Evolutionary conservation across 2,329 filamentous ascomycete genomes (phyloP).

Genomic region (Arthrobotrys iridis): DNA sequence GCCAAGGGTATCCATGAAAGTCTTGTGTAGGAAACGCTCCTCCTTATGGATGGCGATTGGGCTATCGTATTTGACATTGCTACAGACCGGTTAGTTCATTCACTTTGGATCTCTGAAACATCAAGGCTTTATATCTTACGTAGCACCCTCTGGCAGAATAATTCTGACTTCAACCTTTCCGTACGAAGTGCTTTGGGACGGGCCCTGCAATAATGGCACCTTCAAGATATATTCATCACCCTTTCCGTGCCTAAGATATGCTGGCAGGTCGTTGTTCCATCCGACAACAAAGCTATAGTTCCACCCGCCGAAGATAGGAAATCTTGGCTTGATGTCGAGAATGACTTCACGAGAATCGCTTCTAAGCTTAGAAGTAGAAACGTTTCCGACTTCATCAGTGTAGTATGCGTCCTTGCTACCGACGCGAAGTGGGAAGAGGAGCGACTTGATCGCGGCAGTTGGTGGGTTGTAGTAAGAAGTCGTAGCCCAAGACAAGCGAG

Average conservation of each 20-base stretch:
- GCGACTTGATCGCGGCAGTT: constrained; percentile 79
- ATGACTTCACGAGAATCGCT: constrained; percentile 79
- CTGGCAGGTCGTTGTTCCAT: constrained; percentile 87
- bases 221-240: constrained; percentile 83
- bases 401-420: constrained; percentile 92
- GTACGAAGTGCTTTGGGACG: constrained; percentile 83
- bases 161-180: constrained; percentile 81
- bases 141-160: constrained; percentile 89
- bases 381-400: constrained; percentile 94
- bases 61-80: constrained; percentile 81
- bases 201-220: constrained; percentile 91
- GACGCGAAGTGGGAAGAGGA: constrained; percentile 80
- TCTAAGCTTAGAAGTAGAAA: constrained; percentile 90
- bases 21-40: constrained; percentile 75
- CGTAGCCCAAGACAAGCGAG: constrained; percentile 78
- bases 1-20: constrained; percentile 92
- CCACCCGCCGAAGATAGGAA: constrained; percentile 97
- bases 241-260: constrained; percentile 74
- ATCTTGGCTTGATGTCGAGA: constrained; percentile 90
- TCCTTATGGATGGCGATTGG: constrained; percentile 75
- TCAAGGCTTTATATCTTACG: constrained; percentile 67
- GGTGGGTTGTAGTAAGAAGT: constrained; percentile 79
- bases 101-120: constrained; percentile 18
- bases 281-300: constrained; percentile 97
- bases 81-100: constrained; percentile 62